Conservation (phyloP, 2,329 filamentous ascomycete genomes). For the Fusarium floridanum region DNA sequence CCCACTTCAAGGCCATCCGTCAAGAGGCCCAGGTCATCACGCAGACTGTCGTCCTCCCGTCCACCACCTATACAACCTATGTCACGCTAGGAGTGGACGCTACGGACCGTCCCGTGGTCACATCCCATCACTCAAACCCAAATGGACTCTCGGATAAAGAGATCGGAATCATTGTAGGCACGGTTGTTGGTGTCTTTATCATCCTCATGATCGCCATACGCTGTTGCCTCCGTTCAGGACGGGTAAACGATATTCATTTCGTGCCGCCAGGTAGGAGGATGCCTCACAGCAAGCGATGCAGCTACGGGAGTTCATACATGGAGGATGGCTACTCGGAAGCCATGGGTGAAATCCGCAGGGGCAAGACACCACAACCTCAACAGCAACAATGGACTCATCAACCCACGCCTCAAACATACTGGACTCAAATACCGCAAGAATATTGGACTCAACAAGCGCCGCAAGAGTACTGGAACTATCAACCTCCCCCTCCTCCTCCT, state of each 20-base stretch:
- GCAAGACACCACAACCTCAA: neutral
- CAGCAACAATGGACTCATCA: neutral
- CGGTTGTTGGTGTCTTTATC: constrained; percentile 54
- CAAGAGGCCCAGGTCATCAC: constrained; percentile 51
- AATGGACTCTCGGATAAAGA: constrained; percentile 51
- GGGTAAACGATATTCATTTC: constrained; percentile 1
- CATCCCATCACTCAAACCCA: constrained; percentile 26
- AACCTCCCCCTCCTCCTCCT: neutral
- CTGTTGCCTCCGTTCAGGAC: constrained; percentile 45
- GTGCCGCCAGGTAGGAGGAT: neutral
- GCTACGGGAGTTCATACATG: constrained; percentile 28
- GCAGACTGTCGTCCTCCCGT: constrained; percentile 52
- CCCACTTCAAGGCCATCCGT: constrained; percentile 37
- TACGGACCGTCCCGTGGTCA: constrained; percentile 26
- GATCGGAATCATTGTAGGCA: constrained; percentile 58
- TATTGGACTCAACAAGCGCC: neutral
- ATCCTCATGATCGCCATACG: constrained; percentile 51
- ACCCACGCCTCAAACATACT: neutral
- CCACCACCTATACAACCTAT: constrained; percentile 54
- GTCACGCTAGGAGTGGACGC: constrained; percentile 48
- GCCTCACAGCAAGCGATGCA: constrained; percentile 21
- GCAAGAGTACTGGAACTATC: neutral
- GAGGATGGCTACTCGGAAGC: constrained; percentile 30
- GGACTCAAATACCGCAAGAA: neutral
- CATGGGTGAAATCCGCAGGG: neutral